phyloP scores from a whole-genome alignment of 2,329 filamentous ascomycete genomes.

The Xylariaceae sp. region DNA sequence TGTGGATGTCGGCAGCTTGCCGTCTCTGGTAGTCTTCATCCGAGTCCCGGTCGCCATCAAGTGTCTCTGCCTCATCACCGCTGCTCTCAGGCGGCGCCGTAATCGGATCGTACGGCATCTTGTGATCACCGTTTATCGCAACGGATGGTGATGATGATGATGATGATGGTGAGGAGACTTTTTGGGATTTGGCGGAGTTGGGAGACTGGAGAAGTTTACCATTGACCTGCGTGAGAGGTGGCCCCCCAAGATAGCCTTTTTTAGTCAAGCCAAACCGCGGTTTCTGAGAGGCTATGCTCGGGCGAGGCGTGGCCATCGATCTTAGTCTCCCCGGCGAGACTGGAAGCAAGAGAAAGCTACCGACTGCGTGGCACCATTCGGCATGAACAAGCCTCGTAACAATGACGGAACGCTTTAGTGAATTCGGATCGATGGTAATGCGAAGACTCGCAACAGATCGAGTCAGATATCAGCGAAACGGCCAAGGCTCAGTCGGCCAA shows the following conservation, averaged over 20 bases:
- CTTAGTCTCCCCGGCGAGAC: neutral
- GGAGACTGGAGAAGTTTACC: constrained; percentile 7
- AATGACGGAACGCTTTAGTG: neutral
- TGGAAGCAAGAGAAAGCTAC: neutral
- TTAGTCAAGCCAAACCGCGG: constrained; percentile 19
- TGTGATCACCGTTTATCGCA: constrained; percentile 14
- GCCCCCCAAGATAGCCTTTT: constrained; percentile 3
- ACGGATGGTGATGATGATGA: neutral
- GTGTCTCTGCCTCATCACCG: constrained; percentile 23
- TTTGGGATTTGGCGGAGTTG: constrained; percentile 4
- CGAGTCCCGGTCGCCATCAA: constrained; percentile 15
- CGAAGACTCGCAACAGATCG: constrained; percentile 7
- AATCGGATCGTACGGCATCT: constrained; percentile 21
- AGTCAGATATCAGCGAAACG: neutral
- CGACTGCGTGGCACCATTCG: neutral
- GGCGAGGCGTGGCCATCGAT: constrained; percentile 6
- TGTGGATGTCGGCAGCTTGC: constrained; percentile 31
- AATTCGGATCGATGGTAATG: neutral
- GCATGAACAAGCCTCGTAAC: neutral
- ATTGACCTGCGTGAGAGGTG: constrained; percentile 14
- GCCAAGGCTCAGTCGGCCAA: neutral
- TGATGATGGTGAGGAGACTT: neutral
- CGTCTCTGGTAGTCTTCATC: constrained; percentile 28
- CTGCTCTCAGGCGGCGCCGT: constrained; percentile 26
- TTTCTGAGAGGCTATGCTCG: neutral